Percentiles rank a stretch among this genome's conserved stretches.
Conservation (phyloP, 2,329 filamentous ascomycete species). For the Fusarium euwallaceae region DNA sequence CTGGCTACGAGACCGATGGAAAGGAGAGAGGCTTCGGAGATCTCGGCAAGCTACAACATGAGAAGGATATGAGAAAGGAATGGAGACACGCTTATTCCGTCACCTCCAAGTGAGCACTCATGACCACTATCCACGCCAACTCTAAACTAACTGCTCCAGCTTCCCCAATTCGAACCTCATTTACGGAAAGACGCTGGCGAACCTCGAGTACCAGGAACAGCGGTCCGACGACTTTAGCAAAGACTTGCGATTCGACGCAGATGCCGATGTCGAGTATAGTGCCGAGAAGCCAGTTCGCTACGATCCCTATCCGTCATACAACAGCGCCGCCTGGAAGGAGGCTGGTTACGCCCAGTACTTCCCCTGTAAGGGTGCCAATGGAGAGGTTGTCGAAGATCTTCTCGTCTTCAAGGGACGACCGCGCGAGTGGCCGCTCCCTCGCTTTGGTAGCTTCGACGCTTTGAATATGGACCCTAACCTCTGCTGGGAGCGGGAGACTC, state of each 20-base stretch:
- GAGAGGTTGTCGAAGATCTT: conserved; percentile 71
- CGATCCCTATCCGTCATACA: conserved; percentile 80
- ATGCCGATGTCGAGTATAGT: conserved; percentile 56
- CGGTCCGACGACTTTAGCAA: conserved; percentile 49
- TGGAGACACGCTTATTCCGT: conserved; percentile 58
- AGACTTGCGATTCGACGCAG: conserved; percentile 51
- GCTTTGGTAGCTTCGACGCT: conserved; percentile 73
- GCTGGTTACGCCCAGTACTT: conserved; percentile 70
- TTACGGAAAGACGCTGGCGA: conserved; percentile 69
- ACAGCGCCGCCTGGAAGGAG: conserved; percentile 70
- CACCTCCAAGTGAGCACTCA: conserved; percentile 55
- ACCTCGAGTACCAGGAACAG: conserved; percentile 58
- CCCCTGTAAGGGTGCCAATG: conserved; percentile 74
- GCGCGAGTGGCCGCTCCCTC: conserved; percentile 68
- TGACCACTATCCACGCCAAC: conserved; percentile 3
- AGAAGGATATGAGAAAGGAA: conserved; percentile 59
- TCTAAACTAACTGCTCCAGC: conserved; percentile 24
- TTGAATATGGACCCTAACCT: conserved; percentile 72
- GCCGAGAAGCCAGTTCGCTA: conserved; percentile 68
- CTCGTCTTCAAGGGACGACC: conserved; percentile 74
- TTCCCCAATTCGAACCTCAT: conserved; percentile 63
- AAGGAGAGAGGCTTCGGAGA: conserved; percentile 49
- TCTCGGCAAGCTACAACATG: conserved; percentile 53
- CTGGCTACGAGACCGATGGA: conserved; percentile 55
- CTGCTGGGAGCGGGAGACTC: conserved; percentile 77